phyloP scores from a whole-genome alignment of 108 stramenopile species.

The Cylindrotheca closterium region DNA sequence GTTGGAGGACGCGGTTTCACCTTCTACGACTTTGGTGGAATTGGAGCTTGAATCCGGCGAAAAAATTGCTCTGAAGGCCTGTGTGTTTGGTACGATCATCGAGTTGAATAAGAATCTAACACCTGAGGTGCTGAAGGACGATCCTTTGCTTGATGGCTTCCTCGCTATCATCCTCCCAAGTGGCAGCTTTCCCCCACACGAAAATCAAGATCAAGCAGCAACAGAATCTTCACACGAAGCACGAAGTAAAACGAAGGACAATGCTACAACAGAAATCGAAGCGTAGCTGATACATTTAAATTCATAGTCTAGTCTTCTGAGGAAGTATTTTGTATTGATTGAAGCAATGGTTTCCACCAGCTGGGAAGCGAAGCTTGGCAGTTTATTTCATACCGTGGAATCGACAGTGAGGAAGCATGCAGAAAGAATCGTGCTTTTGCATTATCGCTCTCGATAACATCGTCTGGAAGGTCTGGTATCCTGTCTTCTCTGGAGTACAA shows the following conservation, averaged over 20 bases:
- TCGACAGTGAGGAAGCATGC: constrained; percentile 48
- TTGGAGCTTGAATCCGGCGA: constrained; percentile 15
- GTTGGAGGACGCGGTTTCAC: constrained; percentile 25
- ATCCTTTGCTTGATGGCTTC: constrained; percentile 76
- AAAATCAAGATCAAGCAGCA: background rate
- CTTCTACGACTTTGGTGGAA: constrained; percentile 27
- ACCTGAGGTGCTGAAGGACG: constrained; percentile 30
- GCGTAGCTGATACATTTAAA: no score
- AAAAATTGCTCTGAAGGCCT: constrained; percentile 45
- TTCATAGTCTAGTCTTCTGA: background rate
- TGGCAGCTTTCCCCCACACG: constrained; percentile 47
- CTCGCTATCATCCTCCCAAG: constrained; percentile 69
- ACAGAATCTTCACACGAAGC: background rate
- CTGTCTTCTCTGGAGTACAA: constrained; percentile 29
- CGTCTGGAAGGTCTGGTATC: background rate
- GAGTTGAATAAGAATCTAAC: constrained; percentile 54
- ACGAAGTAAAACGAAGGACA: background rate
- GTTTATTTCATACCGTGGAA: constrained; percentile 45
- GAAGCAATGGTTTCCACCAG: constrained; percentile 44
- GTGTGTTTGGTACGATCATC: constrained; percentile 70
- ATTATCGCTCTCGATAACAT: constrained; percentile 18
- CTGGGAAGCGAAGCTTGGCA: constrained; percentile 50
- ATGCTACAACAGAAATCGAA: background rate
- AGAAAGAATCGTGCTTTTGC: constrained; percentile 46
- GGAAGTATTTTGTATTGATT: background rate